phyloP scores from a whole-genome alignment of 352 stramenopile genomes.

The Phytophthora sp. region DNA sequence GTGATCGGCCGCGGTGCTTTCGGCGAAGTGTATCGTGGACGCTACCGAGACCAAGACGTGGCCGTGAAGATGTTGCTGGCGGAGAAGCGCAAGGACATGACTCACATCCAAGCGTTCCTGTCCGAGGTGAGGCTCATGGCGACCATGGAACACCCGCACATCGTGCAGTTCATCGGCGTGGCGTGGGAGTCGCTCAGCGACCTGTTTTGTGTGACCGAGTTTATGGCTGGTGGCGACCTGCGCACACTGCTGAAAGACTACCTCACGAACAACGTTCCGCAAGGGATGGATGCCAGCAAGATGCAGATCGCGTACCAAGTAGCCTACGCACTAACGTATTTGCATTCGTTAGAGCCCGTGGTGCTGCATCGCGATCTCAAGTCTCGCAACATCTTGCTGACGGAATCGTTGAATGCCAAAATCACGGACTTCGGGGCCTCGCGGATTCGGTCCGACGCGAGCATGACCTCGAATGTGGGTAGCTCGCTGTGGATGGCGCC shows the following conservation, averaged over 20 bases:
- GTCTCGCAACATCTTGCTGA: constrained; percentile 69
- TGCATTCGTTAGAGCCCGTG: constrained; percentile 35
- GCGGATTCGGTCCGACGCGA: constrained; percentile 25
- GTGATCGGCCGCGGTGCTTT: constrained; percentile 37
- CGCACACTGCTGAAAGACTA: constrained; percentile 42
- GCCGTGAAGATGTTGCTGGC: constrained; percentile 45
- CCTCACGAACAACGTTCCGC: constrained; percentile 10
- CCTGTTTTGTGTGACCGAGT: constrained; percentile 52
- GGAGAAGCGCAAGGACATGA: constrained; percentile 47
- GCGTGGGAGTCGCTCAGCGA: constrained; percentile 61
- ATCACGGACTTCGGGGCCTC: constrained; percentile 62
- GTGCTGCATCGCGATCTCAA: constrained; percentile 68
- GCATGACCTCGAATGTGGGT: constrained; percentile 39
- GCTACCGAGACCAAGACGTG: constrained; percentile 39
- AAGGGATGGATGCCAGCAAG: constrained; percentile 37
- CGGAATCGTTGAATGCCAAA: constrained; percentile 41
- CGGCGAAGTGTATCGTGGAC: constrained; percentile 41
- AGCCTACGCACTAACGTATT: constrained; percentile 39
- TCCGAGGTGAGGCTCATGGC: constrained; percentile 49
- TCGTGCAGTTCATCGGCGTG: constrained; percentile 60
- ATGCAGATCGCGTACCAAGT: constrained; percentile 43
- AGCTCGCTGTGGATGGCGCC: constrained; percentile 48
- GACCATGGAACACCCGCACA: constrained; percentile 54
- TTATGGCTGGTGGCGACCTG: constrained; percentile 57
- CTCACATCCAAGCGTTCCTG: constrained; percentile 46